Conservation (phyloP, 768 basidiomycete species). For the Tulasnella sp. region DNA sequence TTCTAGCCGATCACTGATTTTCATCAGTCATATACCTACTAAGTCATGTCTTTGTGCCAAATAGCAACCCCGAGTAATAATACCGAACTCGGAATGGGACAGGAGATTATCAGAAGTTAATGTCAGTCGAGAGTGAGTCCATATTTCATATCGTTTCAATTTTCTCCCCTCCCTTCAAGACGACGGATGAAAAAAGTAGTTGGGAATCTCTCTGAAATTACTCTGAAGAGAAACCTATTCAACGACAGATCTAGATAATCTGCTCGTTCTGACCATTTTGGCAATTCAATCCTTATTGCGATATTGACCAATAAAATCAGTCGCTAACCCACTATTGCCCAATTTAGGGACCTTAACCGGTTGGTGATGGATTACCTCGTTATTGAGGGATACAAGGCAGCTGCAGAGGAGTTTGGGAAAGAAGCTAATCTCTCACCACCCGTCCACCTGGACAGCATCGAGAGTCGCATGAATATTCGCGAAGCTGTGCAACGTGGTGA, state of each 20-base stretch:
- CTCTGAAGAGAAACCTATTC: neutral
- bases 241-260: constrained; percentile 43
- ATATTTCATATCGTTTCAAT: constrained; percentile 15
- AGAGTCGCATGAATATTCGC: constrained; percentile 86
- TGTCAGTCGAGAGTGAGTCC: constrained; percentile 79
- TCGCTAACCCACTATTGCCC: constrained; percentile 21
- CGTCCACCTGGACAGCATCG: constrained; percentile 84
- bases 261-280: constrained; percentile 86
- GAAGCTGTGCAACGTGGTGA: constrained; percentile 90
- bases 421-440: constrained; percentile 65
- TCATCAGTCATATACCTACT: neutral
- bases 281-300: constrained; percentile 28
- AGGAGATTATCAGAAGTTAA: constrained; percentile 66
- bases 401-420: constrained; percentile 86
- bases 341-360: constrained; percentile 74
- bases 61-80: constrained; percentile 20
- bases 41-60: neutral
- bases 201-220: constrained; percentile 99
- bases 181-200: constrained; percentile 50
- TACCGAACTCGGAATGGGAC: constrained; percentile 81
- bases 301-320: constrained; percentile 15
- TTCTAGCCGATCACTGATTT: too few species aligned
- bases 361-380: constrained; percentile 97
- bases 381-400: constrained; percentile 92
- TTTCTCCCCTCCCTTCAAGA: constrained; percentile 12